Percentiles rank a stretch among this genome's conserved stretches.
These are phyloP conservation scores for Fusarium sublunatum DNA, from an alignment of 2,329 filamentous ascomycete genomes.

Conservation along the genomic window DNA sequence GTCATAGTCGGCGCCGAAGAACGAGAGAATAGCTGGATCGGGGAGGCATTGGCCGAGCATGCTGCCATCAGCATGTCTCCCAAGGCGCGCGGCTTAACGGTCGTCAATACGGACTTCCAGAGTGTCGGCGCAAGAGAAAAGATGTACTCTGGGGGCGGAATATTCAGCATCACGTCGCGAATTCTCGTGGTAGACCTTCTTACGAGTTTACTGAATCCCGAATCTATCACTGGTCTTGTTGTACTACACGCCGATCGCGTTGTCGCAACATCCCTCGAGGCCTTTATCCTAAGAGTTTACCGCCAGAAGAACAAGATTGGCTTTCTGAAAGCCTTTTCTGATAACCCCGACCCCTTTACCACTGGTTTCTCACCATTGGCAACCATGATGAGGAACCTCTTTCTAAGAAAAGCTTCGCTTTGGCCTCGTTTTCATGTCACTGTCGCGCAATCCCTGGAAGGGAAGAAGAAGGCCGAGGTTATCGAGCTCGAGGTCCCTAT, in stretches of 20 bases:
- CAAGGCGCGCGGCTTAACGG: conserved; percentile 83
- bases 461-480: conserved; percentile 92
- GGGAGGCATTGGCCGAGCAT: conserved; percentile 94
- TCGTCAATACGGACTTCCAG: conserved; percentile 95
- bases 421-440: conserved; percentile 95
- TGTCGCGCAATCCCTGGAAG: conserved; percentile 89
- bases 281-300: conserved; percentile 94
- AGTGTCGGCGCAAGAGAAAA: conserved; percentile 89
- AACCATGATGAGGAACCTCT: conserved; percentile 89
- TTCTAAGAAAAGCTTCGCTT: conserved; percentile 86
- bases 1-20: conserved; percentile 90
- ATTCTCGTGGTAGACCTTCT: conserved; percentile 95
- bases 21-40: conserved; percentile 95
- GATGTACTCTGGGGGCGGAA: conserved; percentile 88
- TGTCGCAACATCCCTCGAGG: conserved; percentile 87
- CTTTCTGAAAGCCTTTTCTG: conserved; percentile 96
- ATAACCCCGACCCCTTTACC: conserved; percentile 90
- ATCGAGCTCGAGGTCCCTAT: conserved; percentile 97
- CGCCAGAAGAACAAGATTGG: conserved; percentile 93
- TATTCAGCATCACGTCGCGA: conserved; percentile 95
- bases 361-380: conserved; percentile 88
- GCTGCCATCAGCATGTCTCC: conserved; percentile 87
- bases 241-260: conserved; percentile 90
- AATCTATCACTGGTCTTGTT: conserved; percentile 86
- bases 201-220: conserved; percentile 82